Evolutionary conservation across 805 yeast species (phyloP).

Genomic region (Blastobotrys robertii): DNA sequence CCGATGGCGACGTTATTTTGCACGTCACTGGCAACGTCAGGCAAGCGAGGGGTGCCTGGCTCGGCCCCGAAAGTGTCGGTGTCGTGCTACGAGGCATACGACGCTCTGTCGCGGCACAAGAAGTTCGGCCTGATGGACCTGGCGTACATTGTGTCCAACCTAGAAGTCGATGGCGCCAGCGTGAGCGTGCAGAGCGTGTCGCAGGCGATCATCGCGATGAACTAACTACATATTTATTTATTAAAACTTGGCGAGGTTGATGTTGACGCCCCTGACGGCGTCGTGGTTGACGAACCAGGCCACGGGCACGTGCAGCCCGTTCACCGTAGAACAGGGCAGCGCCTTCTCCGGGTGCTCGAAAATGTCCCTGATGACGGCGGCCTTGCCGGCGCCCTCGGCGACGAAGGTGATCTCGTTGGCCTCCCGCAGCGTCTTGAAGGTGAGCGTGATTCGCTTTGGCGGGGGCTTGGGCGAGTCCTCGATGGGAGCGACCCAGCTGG

Average conservation of each 20-base stretch:
- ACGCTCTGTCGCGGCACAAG: slow-evolving; percentile 60
- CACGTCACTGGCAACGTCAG: slow-evolving; percentile 32
- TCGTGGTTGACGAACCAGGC: slow-evolving; percentile 76
- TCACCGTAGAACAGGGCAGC: slow-evolving; percentile 66
- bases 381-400: slow-evolving; percentile 84
- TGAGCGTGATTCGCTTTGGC: slow-evolving; percentile 80
- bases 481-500: slow-evolving; percentile 49
- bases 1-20: slow-evolving; percentile 86
- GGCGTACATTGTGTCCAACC: slow-evolving; percentile 50
- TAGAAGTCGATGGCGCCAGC: slow-evolving; percentile 64
- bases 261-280: slow-evolving; percentile 56
- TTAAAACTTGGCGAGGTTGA: slow-evolving; percentile 6
- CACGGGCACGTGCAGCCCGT: slow-evolving; percentile 44
- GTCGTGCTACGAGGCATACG: slow-evolving; percentile 72
- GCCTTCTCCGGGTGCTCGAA: slow-evolving; percentile 38
- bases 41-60: background rate
- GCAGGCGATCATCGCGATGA: slow-evolving; percentile 57
- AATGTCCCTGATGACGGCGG: slow-evolving; percentile 58
- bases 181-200: slow-evolving; percentile 73
- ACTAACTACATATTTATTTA: slow-evolving; percentile 28
- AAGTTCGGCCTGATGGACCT: slow-evolving; percentile 55
- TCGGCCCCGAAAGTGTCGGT: slow-evolving; percentile 36
- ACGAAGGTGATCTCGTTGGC: slow-evolving; percentile 61
- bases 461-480: slow-evolving; percentile 91
- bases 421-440: slow-evolving; percentile 60